A percentile compares a stretch with the other conserved stretches of the same genome.
phyloP scores from a whole-genome alignment of 2,329 filamentous ascomycete genomes.

The Paracamarosporium sp. region DNA sequence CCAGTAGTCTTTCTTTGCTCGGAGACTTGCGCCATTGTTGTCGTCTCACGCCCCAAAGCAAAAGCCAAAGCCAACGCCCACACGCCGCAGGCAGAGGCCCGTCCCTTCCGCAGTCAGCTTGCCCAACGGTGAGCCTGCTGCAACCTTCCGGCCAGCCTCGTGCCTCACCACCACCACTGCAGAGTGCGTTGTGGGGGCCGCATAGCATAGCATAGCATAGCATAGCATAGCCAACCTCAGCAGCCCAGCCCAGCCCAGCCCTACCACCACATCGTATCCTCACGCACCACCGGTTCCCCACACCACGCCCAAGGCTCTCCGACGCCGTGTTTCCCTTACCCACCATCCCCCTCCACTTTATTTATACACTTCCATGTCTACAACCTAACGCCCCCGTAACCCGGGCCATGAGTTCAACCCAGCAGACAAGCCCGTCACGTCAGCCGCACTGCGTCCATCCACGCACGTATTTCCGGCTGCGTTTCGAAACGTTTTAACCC shows the following conservation, averaged over 20 bases:
- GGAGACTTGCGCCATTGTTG: no score
- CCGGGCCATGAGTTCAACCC: slow-evolving; percentile 31
- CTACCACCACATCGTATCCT: neutral
- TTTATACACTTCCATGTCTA: slow-evolving; percentile 2
- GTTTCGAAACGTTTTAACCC: slow-evolving; percentile 37
- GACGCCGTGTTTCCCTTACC: neutral
- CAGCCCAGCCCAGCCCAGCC: neutral
- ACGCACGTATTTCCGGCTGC: slow-evolving; percentile 9
- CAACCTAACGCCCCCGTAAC: slow-evolving; percentile 15
- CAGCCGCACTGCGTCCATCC: slow-evolving; percentile 20
- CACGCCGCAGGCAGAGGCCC: slow-evolving; percentile 16
- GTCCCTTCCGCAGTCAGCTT: slow-evolving; percentile 16
- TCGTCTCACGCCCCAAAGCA: no score
- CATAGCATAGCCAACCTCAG: neutral
- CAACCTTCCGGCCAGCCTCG: neutral
- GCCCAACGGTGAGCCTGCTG: slow-evolving; percentile 5
- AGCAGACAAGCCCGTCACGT: slow-evolving; percentile 17
- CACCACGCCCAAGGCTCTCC: neutral
- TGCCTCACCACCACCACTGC: neutral
- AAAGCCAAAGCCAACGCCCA: slow-evolving; percentile 3
- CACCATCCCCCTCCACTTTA: slow-evolving; percentile 7
- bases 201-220: no score
- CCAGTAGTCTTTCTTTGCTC: no score
- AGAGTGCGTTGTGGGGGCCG: neutral
- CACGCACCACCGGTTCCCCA: neutral